phyloP scores from a whole-genome alignment of 495 filamentous ascomycete species.

The Ramalina peruviana region DNA sequence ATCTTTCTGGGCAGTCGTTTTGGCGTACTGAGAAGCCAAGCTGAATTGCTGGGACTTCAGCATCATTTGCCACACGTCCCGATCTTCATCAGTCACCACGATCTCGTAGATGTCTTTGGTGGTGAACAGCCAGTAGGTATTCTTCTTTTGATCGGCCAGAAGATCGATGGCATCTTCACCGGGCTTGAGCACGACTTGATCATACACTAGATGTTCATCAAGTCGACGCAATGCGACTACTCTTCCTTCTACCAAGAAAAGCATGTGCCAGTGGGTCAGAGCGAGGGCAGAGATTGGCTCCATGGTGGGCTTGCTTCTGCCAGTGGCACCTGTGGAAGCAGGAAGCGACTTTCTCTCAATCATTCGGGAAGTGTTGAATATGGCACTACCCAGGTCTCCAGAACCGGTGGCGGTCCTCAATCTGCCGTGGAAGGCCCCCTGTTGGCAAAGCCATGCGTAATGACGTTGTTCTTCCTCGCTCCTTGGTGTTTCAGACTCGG shows the following conservation, averaged over 20 bases:
- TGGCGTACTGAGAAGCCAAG: slow-evolving; percentile 69
- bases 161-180: slow-evolving; percentile 68
- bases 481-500: slow-evolving; percentile 33
- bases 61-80: slow-evolving; percentile 91
- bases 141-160: slow-evolving; percentile 77
- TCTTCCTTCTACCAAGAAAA: slow-evolving; percentile 69
- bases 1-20: slow-evolving; percentile 60
- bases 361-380: slow-evolving; percentile 60
- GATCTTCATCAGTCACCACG: slow-evolving; percentile 73
- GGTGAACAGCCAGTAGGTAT: slow-evolving; percentile 95
- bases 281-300: slow-evolving; percentile 68
- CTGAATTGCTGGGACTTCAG: slow-evolving; percentile 75
- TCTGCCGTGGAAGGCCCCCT: slow-evolving; percentile 79
- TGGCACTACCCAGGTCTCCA: slow-evolving; percentile 45
- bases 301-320: slow-evolving; percentile 47
- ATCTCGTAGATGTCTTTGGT: slow-evolving; percentile 83
- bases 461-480: slow-evolving; percentile 43
- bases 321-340: slow-evolving; percentile 44
- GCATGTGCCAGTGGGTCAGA: slow-evolving; percentile 82
- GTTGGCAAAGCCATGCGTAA: slow-evolving; percentile 80
- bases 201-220: slow-evolving; percentile 69
- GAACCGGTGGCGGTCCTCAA: slow-evolving; percentile 39
- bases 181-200: slow-evolving; percentile 72
- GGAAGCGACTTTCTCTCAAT: slow-evolving; percentile 58
- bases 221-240: slow-evolving; percentile 75